phyloP scores from a whole-genome alignment of 257 asterid species.

The Handroanthus guayacan region DNA sequence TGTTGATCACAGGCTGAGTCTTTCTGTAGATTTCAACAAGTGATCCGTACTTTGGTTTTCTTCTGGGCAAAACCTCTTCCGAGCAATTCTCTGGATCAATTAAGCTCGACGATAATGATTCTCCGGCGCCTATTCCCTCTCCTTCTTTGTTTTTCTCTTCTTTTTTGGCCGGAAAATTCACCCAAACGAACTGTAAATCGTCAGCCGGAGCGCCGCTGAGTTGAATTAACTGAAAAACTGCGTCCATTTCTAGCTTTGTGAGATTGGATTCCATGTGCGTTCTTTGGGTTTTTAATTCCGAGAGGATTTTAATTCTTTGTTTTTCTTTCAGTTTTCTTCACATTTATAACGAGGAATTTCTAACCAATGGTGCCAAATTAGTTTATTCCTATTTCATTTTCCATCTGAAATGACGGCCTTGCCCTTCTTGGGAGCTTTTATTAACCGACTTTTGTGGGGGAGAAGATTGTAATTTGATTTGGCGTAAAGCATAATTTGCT shows the following conservation, averaged over 20 bases:
- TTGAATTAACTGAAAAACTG: constrained; percentile 66
- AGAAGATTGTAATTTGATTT: constrained; percentile 7
- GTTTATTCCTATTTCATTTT: constrained; percentile 23
- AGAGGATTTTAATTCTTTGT: not conserved
- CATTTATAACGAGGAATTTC: constrained; percentile 31
- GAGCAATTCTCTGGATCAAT: not conserved
- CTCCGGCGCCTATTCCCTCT: constrained; percentile 35
- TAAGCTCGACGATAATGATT: constrained; percentile 28
- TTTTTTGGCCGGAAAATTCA: constrained; percentile 34
- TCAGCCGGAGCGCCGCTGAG: constrained; percentile 55
- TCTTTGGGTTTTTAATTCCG: constrained; percentile 10
- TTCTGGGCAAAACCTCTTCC: constrained; percentile 46
- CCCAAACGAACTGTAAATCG: constrained; percentile 33
- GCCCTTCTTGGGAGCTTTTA: not conserved
- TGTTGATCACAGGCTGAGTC: constrained; percentile 41
- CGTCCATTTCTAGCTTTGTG: constrained; percentile 62
- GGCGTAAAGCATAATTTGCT: not conserved
- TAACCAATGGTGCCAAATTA: constrained; percentile 33
- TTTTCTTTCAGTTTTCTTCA: not conserved
- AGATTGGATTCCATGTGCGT: constrained; percentile 52
- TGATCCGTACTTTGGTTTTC: constrained; percentile 47
- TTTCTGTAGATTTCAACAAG: constrained; percentile 48
- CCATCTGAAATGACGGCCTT: not conserved
- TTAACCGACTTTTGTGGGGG: not conserved
- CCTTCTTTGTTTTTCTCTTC: not conserved